Conservation (phyloP, 208 protist species). For the Trypanosoma scelopori region DNA sequence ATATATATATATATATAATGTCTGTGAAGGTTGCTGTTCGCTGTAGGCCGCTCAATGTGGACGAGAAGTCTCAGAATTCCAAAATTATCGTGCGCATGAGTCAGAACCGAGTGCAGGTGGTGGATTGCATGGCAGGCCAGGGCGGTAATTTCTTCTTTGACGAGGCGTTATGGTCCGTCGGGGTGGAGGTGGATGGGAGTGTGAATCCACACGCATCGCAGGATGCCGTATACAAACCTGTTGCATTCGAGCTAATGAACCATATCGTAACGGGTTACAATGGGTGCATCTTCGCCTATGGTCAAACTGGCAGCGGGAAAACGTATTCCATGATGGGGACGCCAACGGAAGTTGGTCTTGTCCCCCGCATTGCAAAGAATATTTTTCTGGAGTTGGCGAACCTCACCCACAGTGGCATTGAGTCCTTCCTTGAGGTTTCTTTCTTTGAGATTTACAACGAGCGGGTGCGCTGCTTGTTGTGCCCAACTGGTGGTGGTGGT, state of each 20-base stretch:
- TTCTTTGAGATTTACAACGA: slow-evolving; percentile 93
- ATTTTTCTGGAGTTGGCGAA: slow-evolving; percentile 44
- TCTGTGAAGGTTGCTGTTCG: slow-evolving; percentile 83
- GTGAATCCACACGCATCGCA: slow-evolving; percentile 54
- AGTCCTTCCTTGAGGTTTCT: slow-evolving; percentile 83
- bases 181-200: slow-evolving; percentile 32
- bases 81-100: slow-evolving; percentile 72
- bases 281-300: slow-evolving; percentile 88
- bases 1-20: slow-evolving; percentile 34
- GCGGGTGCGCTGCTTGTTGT: slow-evolving; percentile 76
- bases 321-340: slow-evolving; percentile 83
- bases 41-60: slow-evolving; percentile 56
- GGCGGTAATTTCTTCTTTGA: slow-evolving; percentile 69
- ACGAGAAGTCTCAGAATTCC: slow-evolving; percentile 46
- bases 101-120: slow-evolving; percentile 44
- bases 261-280: slow-evolving; percentile 83
- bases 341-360: slow-evolving; percentile 43
- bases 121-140: slow-evolving; percentile 37
- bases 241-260: slow-evolving; percentile 55
- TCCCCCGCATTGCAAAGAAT: slow-evolving; percentile 66
- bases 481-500: slow-evolving; percentile 42
- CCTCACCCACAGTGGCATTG: slow-evolving; percentile 41
- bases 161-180: slow-evolving; percentile 66
- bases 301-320: slow-evolving; percentile 88
- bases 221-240: slow-evolving; percentile 53